Evolutionary conservation across 345 rosid species (phyloP), one percentile per base, ranked within the genome.

Genomic region (Excoecaria cochinchinensis): DNA sequence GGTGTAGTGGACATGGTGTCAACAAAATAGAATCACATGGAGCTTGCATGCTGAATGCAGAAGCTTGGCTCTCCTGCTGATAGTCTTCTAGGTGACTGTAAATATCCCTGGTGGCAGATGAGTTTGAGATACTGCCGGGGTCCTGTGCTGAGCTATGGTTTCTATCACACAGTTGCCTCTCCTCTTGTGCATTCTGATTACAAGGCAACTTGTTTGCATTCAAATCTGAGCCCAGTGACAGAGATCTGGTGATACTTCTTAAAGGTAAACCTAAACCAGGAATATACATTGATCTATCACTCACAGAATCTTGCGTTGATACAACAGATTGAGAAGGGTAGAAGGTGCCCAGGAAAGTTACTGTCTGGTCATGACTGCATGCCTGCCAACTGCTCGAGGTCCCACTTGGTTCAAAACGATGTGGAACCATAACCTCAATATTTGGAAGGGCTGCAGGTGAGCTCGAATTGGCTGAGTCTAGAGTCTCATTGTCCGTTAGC

Each of bases 231-330:
- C 48, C 77, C 22, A 48, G 13, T 21, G 77, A 42, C 40, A 21
- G 39, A 57, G 78, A 74, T 69, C 47, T 38, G 21, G 14, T 38
- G 40, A 42, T 15, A 44, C 24, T 46, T 60, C 66, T 67, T 44
- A 59, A 60, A 71, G 76, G 84, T 21, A 83, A 67, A 47, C 57
- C 75, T 56, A 58, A 40, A 62, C 68, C 76, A 31, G 61, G 48
- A 56, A 65, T 17, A 16, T 62, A 48, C 44, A 71, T 61, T 64
- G 78, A 73, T 8, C 51, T 16, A 58, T 58, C 38, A 67, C 39
- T 61, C 56, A 64, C 76, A 58, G 19, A 70, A 70, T 70, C 42
- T 64, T 50, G 50, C 70, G 38, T 59, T 58, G 75, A 53, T 62
- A 39, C 59, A 47, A 24, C 17, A 40, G 52, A 40, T 21, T 73